These are phyloP conservation scores for Hymenoscyphus fructigenus DNA, from an alignment of 2,329 filamentous ascomycete species.

Conservation along the genomic window DNA sequence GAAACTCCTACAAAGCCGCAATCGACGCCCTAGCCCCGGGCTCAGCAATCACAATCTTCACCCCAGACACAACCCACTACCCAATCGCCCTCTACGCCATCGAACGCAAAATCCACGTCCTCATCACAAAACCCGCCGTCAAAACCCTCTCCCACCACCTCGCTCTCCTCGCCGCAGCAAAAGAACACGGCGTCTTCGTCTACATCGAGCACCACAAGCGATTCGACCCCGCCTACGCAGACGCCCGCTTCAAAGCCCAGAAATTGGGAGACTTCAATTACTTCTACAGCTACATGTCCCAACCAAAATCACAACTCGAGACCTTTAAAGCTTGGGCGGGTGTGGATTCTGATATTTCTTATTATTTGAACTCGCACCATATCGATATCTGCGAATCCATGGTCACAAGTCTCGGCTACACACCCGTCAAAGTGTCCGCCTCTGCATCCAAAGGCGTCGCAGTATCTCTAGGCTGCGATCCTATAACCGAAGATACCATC, in stretches of 20 bases:
- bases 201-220: slow-evolving; percentile 97
- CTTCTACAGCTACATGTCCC: slow-evolving; percentile 77
- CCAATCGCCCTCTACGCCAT: slow-evolving; percentile 92
- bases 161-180: slow-evolving; percentile 68
- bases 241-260: slow-evolving; percentile 75
- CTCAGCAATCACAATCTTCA: slow-evolving; percentile 94
- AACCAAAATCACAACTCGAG: slow-evolving; percentile 35
- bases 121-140: slow-evolving; percentile 92
- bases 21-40: slow-evolving; percentile 81
- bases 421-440: slow-evolving; percentile 76
- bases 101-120: slow-evolving; percentile 81
- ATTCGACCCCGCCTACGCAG: slow-evolving; percentile 88
- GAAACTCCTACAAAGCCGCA: slow-evolving; percentile 82
- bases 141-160: slow-evolving; percentile 81
- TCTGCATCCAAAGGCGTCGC: slow-evolving; percentile 78
- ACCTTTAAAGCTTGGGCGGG: slow-evolving; percentile 56
- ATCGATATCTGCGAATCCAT: slow-evolving; percentile 91
- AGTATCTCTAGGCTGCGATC: slow-evolving; percentile 72
- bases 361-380: slow-evolving; percentile 95
- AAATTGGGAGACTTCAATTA: slow-evolving; percentile 94
- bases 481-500: slow-evolving; percentile 89
- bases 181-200: slow-evolving; percentile 78
- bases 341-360: slow-evolving; percentile 87
- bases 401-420: slow-evolving; percentile 71
- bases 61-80: slow-evolving; percentile 88